These are phyloP conservation scores for Schizochytrium sp. DNA, from an alignment of 108 stramenopile genomes.

Conservation along the genomic window DNA sequence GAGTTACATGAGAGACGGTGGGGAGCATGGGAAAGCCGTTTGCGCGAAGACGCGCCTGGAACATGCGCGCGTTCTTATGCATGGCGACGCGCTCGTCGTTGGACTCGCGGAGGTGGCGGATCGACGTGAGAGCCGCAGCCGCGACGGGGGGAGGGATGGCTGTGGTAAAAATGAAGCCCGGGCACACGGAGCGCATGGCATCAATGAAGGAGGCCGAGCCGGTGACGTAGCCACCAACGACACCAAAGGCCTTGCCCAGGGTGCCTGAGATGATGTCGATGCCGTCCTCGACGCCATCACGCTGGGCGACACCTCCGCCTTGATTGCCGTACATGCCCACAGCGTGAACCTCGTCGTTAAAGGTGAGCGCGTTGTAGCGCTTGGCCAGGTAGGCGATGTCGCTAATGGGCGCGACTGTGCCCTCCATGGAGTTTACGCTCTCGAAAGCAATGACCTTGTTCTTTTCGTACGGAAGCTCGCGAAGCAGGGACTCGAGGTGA, in stretches of 20 bases:
- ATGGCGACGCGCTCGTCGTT: slow-evolving; percentile 16
- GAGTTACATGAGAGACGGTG: slow-evolving; percentile 21
- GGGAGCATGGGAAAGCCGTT: slow-evolving; percentile 15
- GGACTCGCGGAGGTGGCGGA: slow-evolving; percentile 6
- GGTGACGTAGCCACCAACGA: slow-evolving; percentile 22
- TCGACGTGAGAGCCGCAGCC: background rate
- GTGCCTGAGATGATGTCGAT: slow-evolving; percentile 27
- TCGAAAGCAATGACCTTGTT: slow-evolving; percentile 30
- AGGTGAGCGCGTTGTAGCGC: slow-evolving; percentile 28
- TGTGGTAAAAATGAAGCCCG: slow-evolving; percentile 30
- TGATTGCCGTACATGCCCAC: slow-evolving; percentile 22
- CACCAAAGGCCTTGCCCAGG: slow-evolving; percentile 29
- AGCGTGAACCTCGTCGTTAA: slow-evolving; percentile 29
- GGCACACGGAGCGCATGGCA: slow-evolving; percentile 12
- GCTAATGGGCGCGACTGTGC: slow-evolving; percentile 16
- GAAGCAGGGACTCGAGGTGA: slow-evolving; percentile 8
- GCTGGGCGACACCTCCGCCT: slow-evolving; percentile 17
- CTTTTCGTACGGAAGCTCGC: background rate
- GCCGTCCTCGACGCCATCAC: background rate
- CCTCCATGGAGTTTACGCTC: slow-evolving; percentile 26
- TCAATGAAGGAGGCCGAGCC: slow-evolving; percentile 17
- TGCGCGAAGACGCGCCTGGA: slow-evolving; percentile 11
- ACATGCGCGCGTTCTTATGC: slow-evolving; percentile 16
- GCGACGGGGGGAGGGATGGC: slow-evolving; percentile 18
- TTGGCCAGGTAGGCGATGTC: slow-evolving; percentile 25